Percentiles rank a stretch among this genome's conserved stretches.
These are phyloP conservation scores for Thielaviopsis euricoi DNA, from an alignment of 2,329 filamentous ascomycete species.

Conservation along the genomic window DNA sequence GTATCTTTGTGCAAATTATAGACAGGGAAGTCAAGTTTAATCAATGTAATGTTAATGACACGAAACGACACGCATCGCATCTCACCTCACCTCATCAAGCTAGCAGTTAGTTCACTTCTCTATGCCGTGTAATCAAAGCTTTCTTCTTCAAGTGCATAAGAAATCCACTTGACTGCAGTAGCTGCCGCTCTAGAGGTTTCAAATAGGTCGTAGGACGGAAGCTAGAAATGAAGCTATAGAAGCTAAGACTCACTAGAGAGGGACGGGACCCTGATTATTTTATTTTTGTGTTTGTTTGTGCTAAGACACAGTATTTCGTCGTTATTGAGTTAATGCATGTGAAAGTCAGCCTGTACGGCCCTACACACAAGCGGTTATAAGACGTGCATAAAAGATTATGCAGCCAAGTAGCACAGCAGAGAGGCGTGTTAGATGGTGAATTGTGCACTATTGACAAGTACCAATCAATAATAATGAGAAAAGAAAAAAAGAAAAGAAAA, in stretches of 20 bases:
- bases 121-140: background rate
- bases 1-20: no score
- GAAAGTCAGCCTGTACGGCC: background rate
- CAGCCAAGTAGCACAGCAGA: background rate
- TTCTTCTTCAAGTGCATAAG: background rate
- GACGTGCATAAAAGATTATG: background rate
- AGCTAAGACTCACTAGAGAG: background rate
- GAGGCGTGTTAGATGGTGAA: background rate
- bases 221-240: background rate
- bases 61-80: no score
- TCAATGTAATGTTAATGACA: background rate
- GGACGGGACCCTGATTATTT: background rate
- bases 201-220: background rate
- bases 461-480: background rate
- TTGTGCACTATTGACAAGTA: background rate
- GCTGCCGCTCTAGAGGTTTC: background rate
- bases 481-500: background rate
- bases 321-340: background rate
- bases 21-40: no score
- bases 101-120: background rate
- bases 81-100: no score
- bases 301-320: no score
- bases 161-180: background rate
- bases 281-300: no score
- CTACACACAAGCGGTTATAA: background rate